Conservation (phyloP, 2,329 filamentous ascomycete genomes). For the Cercospora janseana region DNA sequence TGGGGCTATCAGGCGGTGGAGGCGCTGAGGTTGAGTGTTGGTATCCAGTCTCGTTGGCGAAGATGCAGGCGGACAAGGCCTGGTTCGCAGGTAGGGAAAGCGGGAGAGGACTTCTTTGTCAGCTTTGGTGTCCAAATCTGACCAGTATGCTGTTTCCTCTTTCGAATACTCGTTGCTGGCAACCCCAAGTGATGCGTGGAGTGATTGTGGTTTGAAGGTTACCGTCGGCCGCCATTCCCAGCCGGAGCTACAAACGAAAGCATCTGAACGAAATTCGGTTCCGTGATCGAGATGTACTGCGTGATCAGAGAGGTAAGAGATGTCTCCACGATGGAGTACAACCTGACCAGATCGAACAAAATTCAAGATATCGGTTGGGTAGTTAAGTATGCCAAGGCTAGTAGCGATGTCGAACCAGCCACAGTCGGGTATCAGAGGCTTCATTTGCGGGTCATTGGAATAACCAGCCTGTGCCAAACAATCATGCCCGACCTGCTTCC, state of each 20-base stretch:
- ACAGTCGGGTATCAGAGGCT: slow-evolving; percentile 14
- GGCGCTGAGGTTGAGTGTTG: slow-evolving; percentile 15
- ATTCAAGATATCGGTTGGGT: slow-evolving; percentile 16
- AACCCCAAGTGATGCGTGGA: slow-evolving; percentile 18
- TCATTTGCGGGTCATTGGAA: slow-evolving; percentile 1
- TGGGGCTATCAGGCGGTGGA: slow-evolving; percentile 19
- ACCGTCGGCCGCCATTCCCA: slow-evolving; percentile 18
- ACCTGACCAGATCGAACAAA: slow-evolving; percentile 18
- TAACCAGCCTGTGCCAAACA: slow-evolving; percentile 14
- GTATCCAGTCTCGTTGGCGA: too few relatives aligned
- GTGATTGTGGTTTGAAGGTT: slow-evolving; percentile 12
- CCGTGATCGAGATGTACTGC: slow-evolving; percentile 13
- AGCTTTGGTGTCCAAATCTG: slow-evolving; percentile 9
- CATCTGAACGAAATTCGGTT: slow-evolving; percentile 9
- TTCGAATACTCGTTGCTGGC: slow-evolving; percentile 15
- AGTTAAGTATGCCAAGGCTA: slow-evolving; percentile 14
- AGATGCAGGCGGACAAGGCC: slow-evolving; percentile 4
- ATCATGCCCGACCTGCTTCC: slow-evolving; percentile 11
- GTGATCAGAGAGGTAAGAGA: slow-evolving; percentile 17
- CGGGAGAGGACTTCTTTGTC: slow-evolving; percentile 18
- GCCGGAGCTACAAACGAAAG: slow-evolving; percentile 17
- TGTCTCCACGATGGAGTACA: slow-evolving; percentile 15
- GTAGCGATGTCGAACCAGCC: slow-evolving; percentile 17
- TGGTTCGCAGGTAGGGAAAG: slow-evolving; percentile 7
- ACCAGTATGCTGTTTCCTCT: slow-evolving; percentile 13